A percentile compares a stretch with the other conserved stretches of the same genome.
phyloP scores from a whole-genome alignment of 257 asterid species.

The Primulina huaijiensis region DNA sequence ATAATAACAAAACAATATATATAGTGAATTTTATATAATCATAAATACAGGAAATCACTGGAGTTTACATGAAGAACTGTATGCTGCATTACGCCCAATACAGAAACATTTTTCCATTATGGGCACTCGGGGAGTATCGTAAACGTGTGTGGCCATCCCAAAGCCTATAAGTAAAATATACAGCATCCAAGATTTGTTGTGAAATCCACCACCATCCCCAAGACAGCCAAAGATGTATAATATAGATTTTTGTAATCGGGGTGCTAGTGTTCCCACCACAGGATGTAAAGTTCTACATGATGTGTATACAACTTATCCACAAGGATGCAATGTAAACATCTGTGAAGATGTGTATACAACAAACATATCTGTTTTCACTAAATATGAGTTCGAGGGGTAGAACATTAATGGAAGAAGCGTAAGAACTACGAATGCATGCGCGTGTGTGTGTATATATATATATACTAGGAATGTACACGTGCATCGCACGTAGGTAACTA shows the following conservation, averaged over 20 bases:
- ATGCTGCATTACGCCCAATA: conserved; percentile 72
- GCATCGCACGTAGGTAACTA: too few relatives aligned
- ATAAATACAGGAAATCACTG: conserved; percentile 55
- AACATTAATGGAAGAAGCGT: too few relatives aligned
- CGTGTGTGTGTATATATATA: too few relatives aligned
- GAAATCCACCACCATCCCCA: neutral
- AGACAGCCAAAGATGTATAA: neutral
- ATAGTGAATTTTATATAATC: neutral
- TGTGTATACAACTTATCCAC: too few relatives aligned
- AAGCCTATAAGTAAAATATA: conserved; percentile 23
- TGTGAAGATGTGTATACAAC: too few relatives aligned
- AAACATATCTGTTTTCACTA: too few relatives aligned
- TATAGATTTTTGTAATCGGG: neutral
- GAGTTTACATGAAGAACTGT: conserved; percentile 74
- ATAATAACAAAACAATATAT: neutral
- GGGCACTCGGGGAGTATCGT: conserved; percentile 86
- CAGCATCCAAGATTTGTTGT: neutral
- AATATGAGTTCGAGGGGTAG: too few relatives aligned
- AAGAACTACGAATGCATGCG: too few relatives aligned
- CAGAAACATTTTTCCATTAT: conserved; percentile 59
- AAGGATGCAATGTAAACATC: too few relatives aligned
- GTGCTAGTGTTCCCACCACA: neutral
- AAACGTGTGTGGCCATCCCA: conserved; percentile 54
- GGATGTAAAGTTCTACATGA: neutral
- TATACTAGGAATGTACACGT: too few relatives aligned